Evolutionary conservation across 2,329 filamentous ascomycete genomes (phyloP), one percentile per base, ranked within the genome.

Genomic region (Aspergillus pseudonomiae): DNA sequence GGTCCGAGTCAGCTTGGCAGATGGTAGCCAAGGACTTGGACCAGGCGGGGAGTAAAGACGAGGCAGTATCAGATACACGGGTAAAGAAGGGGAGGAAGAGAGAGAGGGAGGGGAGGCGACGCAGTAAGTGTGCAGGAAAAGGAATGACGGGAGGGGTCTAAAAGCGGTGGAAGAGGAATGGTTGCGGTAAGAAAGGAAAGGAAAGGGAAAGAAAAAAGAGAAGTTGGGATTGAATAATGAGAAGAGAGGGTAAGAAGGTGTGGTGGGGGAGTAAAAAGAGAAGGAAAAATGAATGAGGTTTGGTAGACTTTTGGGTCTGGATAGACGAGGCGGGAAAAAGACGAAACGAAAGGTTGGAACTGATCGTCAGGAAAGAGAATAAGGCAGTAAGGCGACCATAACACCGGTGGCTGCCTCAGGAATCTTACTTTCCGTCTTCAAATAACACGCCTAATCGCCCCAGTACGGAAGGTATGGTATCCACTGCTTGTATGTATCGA

Each of bases 1-100:
- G 76, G 75, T 78, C 78, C 78, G 73, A 80, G 78, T 80, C 78
- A 74, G 75, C 78, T 80, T 80, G 82, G 81, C 81, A 80, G 76
- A 75, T 77, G 76, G 73, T 73, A 78, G 79, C 79, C 79, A 79
- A 79, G 77, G 77, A 80, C 77, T 76, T 72, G 78, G 77, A 79
- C 78, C 77, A 76, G 76, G 75, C 76, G 71, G 68, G 57, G 71
- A 69, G 64, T 65, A 66, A 68, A 65, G 64, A 66, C 65, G 68
- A 67, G 63, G 69, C 63, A 67, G 64, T 56, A 64, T 68, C 59
- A 60, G 53, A 52, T 60, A 59, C 59, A 57, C 46, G 54, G 59
- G 64, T 48, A 48, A 48, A 52, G 55, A 61, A 60, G 53, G 60
- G 26, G 48, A 52, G 56, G 61, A 50, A 50, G 57, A 63, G 57